Base-by-base conservation (phyloP, 257 asterid species). In the Ajuga chamaepitys region DNA sequence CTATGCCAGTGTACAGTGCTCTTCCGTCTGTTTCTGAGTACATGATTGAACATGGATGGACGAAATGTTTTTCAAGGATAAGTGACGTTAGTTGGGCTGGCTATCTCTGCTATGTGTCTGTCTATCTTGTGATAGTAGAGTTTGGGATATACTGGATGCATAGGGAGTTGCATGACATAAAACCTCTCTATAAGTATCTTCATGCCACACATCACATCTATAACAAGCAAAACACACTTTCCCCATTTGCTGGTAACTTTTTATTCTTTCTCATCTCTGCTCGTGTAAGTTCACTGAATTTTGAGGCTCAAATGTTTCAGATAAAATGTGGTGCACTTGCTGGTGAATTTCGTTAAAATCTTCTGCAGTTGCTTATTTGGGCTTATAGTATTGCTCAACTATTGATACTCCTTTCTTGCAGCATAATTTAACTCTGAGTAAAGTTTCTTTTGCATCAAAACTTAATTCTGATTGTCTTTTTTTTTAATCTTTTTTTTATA, bases 141-240 rank as follows among this genome's bases (percentile, higher is more conserved):
- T 87, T 88, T 52, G 96, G 96, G 40, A 94, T 94, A 67, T 94
- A 94, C 65, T 94, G 99, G 99, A 85, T 90, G 99, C 99, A 94
- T 42, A 76, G 97, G 52, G 96, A 89, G 78, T 79, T 94, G 74
- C 99, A 94, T 61, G 99, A 90, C 84, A 86, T 92, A 70, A 91
- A 89, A 62, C 99, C 99, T 46, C 91, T 94, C 24, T 90, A 94
- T 74, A 94, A 94, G 82, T 80, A 86, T 81, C 99, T 94, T 40
- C 96, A 93, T 46, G 96, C 95, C 55, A 89, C 95, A 17, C 97
- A 93, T 79, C 99, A 93, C 84, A 88, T 93, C 76, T 87, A 93
- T 78, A 93, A 93, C 91, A 93, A 93, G 88, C 99, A 93, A 75
- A 89, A 89, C 70, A 89, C 99, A 13, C 96, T 94, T 59, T 93